Conservation (phyloP, 257 asterid species). For the Fraxinus americana region DNA sequence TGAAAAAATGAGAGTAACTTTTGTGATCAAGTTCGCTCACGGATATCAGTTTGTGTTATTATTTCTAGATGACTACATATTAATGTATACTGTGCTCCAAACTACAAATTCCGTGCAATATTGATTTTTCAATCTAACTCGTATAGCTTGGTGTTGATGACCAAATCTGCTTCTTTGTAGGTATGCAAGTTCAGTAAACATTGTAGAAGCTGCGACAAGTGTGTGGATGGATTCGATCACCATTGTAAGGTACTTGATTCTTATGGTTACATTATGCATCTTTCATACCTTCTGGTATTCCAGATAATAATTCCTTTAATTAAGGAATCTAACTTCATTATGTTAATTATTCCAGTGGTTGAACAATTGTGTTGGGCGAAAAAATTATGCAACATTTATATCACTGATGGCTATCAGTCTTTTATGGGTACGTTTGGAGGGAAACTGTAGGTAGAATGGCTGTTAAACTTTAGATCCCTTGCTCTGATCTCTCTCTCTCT, state of each 20-base stretch:
- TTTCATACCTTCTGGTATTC: slow-evolving; percentile 15
- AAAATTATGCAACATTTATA: slow-evolving; percentile 81
- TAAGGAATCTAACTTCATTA: slow-evolving; percentile 37
- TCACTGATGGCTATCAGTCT: slow-evolving; percentile 85
- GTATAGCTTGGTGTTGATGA: slow-evolving; percentile 23
- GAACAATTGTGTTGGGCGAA: slow-evolving; percentile 94
- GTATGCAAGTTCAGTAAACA: slow-evolving; percentile 97
- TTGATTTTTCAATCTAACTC: background rate
- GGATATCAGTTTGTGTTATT: background rate
- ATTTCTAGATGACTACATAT: background rate
- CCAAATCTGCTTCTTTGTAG: slow-evolving; percentile 41
- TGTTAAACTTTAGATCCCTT: background rate
- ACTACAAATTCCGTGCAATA: background rate
- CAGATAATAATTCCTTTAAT: slow-evolving; percentile 7
- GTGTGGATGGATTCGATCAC: slow-evolving; percentile 99
- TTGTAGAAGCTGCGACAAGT: slow-evolving; percentile 98
- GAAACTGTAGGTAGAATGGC: slow-evolving; percentile 7
- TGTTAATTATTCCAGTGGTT: slow-evolving; percentile 74
- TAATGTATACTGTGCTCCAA: background rate
- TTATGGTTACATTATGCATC: slow-evolving; percentile 10
- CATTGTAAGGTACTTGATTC: slow-evolving; percentile 83
- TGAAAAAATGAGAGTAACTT: too few species aligned
- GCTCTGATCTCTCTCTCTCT: slow-evolving; percentile 36
- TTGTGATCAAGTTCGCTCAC: background rate
- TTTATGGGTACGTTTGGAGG: slow-evolving; percentile 75